Evolutionary conservation across 1,139 yeast species (phyloP).

Genomic region (Saccharomyces pastorianus): DNA sequence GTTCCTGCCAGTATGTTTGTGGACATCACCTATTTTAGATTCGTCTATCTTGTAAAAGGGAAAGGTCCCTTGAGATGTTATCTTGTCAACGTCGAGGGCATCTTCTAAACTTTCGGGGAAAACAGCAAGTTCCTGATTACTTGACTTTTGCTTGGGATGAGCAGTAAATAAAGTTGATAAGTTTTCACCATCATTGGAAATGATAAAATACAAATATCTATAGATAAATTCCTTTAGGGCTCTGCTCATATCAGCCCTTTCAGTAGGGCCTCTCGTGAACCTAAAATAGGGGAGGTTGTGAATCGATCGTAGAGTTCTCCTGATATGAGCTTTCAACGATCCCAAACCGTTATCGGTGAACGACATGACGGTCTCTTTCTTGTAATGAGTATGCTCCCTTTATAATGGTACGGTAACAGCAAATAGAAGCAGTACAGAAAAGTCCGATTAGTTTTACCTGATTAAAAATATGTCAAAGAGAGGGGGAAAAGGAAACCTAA

Average conservation of each 20-base stretch:
- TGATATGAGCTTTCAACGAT: slow-evolving; percentile 3
- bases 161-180: slow-evolving; percentile 16
- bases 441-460: too few relatives aligned
- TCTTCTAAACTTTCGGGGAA: slow-evolving; percentile 18
- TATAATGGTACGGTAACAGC: background rate
- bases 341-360: background rate
- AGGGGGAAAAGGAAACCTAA: background rate
- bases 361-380: background rate
- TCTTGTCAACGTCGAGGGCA: slow-evolving; percentile 11
- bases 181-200: slow-evolving; percentile 20
- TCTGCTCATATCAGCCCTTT: slow-evolving; percentile 26
- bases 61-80: slow-evolving; percentile 7
- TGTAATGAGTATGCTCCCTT: background rate
- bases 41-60: slow-evolving; percentile 18
- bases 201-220: slow-evolving; percentile 20
- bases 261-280: slow-evolving; percentile 23
- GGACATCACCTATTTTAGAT: slow-evolving; percentile 10
- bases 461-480: too few relatives aligned
- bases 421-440: background rate
- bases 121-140: slow-evolving; percentile 7
- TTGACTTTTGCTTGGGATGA: slow-evolving; percentile 5
- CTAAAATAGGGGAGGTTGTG: slow-evolving; percentile 18
- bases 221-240: slow-evolving; percentile 20
- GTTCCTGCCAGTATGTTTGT: slow-evolving; percentile 42
- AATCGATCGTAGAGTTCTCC: slow-evolving; percentile 16